These are phyloP conservation scores for Aureobasidium sp. DNA, from an alignment of 2,329 filamentous ascomycete species.

Conservation along the genomic window DNA sequence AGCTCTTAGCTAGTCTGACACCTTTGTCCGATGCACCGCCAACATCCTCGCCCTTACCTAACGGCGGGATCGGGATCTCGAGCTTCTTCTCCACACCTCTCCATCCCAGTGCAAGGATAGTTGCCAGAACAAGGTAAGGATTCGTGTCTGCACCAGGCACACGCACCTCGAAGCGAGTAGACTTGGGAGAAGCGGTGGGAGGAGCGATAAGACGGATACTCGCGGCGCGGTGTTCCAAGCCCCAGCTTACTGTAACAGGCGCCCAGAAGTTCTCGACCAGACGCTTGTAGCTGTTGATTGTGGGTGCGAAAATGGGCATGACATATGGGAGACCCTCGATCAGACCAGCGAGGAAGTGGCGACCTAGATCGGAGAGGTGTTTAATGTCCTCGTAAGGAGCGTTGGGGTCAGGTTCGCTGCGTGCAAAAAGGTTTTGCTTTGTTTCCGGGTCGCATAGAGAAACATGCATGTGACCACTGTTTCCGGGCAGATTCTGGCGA, in stretches of 20 bases:
- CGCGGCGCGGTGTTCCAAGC: conserved; percentile 86
- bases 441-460: conserved; percentile 65
- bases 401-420: conserved; percentile 61
- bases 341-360: conserved; percentile 87
- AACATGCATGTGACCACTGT: conserved; percentile 92
- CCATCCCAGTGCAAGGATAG: conserved; percentile 82
- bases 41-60: conserved; percentile 77
- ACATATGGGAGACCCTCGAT: conserved; percentile 84
- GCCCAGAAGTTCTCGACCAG: conserved; percentile 99
- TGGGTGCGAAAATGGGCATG: conserved; percentile 92
- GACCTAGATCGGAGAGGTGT: conserved; percentile 75
- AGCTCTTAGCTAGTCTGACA: conserved; percentile 67
- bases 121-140: conserved; percentile 75
- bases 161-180: conserved; percentile 86
- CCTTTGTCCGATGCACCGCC: conserved; percentile 64
- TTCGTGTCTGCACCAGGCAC: conserved; percentile 94
- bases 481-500: conserved; percentile 79
- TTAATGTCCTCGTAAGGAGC: conserved; percentile 67
- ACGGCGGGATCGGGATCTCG: conserved; percentile 68
- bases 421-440: conserved; percentile 78
- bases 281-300: conserved; percentile 95
- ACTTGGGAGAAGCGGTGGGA: conserved; percentile 72
- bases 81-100: conserved; percentile 89
- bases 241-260: conserved; percentile 95
- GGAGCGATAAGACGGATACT: conserved; percentile 85